Evolutionary conservation across 192 early-diverging fungal species (phyloP), one percentile per base, ranked within the genome.

Genomic region (Chytriomyces sp.): DNA sequence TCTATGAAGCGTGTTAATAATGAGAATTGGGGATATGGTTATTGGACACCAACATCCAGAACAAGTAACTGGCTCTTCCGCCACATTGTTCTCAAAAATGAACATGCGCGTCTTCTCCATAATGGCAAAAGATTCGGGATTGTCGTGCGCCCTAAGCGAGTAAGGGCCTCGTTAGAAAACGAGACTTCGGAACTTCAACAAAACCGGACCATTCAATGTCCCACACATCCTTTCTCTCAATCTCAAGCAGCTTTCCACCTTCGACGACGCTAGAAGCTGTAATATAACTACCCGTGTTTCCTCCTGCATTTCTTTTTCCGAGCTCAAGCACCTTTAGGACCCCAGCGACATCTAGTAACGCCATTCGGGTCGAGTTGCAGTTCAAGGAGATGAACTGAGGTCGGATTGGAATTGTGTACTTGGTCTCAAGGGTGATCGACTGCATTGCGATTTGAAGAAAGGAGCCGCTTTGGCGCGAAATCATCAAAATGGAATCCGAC

Each of bases 141-240:
- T 76, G 60, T 88, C 87, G 19, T 74, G 70, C 0, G 87, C 72
- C 84, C 84, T 84, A 52, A n/a, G 6, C 17, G 0, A 26, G 31
- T 4, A 81, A 19, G 4, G 36, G 32, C 59, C 6, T 28, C 19
- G 41, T 19, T 19, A 19, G 19, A 44, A 7, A 44, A 44, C 41
- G 8, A 44, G 44, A 49, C 12, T 49, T 49, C 22, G 44, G 12
- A 19, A 19, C 17, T 8, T 17, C 56, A 8, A 10, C 4, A 59
- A 14, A 25, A 30, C 17, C 62, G 39, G 52, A 84, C 86, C 87
- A 86, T 44, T 77, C 59, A 22, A 88, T 39, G 67, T 85, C 84
- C 84, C 86, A 88, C 2, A 88, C 86, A 75, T 88, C 86, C 55
- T 85, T 84, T 33, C 84, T 67, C 72, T 88, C 83, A 62, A 88